Evolutionary conservation across 176 grass and related monocot genomes (phyloP).

Genomic region (Lolium rigidum): DNA sequence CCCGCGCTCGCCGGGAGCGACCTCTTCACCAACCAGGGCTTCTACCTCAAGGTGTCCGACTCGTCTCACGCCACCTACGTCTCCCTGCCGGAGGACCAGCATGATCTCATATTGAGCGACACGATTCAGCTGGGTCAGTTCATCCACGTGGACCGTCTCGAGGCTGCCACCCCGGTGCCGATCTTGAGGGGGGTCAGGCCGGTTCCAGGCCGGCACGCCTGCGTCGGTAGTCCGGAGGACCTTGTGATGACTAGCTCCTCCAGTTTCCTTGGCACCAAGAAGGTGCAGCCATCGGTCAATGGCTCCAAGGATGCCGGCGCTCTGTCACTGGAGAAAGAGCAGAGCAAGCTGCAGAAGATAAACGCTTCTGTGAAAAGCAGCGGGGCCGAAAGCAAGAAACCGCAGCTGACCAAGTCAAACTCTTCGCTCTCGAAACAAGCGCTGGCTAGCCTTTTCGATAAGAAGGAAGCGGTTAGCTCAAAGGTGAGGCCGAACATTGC

Average conservation of each 20-base stretch:
- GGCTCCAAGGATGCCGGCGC: slow-evolving; percentile 39
- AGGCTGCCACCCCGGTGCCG: slow-evolving; percentile 80
- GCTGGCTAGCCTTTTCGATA: slow-evolving; percentile 46
- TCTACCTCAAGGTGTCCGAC: slow-evolving; percentile 93
- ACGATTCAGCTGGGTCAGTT: slow-evolving; percentile 94
- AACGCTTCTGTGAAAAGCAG: slow-evolving; percentile 59
- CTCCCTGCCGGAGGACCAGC: slow-evolving; percentile 70
- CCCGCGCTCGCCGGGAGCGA: slow-evolving; percentile 78
- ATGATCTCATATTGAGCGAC: slow-evolving; percentile 91
- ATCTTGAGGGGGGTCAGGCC: slow-evolving; percentile 77
- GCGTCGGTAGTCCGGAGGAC: slow-evolving; percentile 78
- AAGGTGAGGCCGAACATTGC: slow-evolving; percentile 52
- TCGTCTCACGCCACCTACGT: slow-evolving; percentile 84
- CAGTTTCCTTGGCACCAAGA: slow-evolving; percentile 53
- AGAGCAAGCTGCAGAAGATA: slow-evolving; percentile 55
- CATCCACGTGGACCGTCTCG: slow-evolving; percentile 72
- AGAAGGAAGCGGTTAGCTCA: slow-evolving; percentile 42
- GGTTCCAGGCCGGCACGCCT: slow-evolving; percentile 73
- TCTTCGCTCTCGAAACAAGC: slow-evolving; percentile 52
- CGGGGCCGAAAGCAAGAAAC: slow-evolving; percentile 56
- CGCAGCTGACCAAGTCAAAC: slow-evolving; percentile 56
- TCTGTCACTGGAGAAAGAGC: slow-evolving; percentile 63
- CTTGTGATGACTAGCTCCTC: slow-evolving; percentile 71
- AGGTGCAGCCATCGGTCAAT: slow-evolving; percentile 36
- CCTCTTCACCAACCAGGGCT: slow-evolving; percentile 78